Conservation (phyloP, 805 yeast genomes). For the Lipomyces sp. region DNA sequence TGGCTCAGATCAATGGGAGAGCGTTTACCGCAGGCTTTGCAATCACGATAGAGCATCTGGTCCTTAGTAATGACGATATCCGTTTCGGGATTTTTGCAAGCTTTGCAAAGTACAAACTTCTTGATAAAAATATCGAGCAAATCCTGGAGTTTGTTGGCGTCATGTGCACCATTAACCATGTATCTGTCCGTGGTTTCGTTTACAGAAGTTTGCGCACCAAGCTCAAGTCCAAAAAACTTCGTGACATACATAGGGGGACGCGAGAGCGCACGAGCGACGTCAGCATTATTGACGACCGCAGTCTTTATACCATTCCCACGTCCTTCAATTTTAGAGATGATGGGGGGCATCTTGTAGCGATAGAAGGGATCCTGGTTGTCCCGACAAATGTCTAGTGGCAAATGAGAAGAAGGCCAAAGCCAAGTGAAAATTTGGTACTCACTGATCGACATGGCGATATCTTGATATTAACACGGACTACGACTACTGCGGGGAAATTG, state of each 20-base stretch:
- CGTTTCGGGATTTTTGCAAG: constrained; percentile 97
- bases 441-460: constrained; percentile 30
- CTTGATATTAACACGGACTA: not conserved
- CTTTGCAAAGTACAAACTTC: constrained; percentile 90
- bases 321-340: constrained; percentile 97
- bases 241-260: constrained; percentile 92
- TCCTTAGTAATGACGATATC: constrained; percentile 80
- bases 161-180: constrained; percentile 94
- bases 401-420: not conserved
- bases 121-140: constrained; percentile 90
- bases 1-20: constrained; percentile 83
- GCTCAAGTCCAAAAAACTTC: constrained; percentile 93
- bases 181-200: constrained; percentile 82
- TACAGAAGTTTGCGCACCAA: constrained; percentile 93
- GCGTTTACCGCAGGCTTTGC: constrained; percentile 97
- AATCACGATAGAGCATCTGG: constrained; percentile 81
- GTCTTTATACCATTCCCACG: constrained; percentile 99
- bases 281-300: constrained; percentile 84
- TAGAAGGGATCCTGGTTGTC: constrained; percentile 97
- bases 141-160: constrained; percentile 87
- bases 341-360: constrained; percentile 99
- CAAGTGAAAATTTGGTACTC: not conserved
- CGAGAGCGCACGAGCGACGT: constrained; percentile 91
- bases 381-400: constrained; percentile 80
- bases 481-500: not conserved